Evolutionary conservation across 1,284 basidiomycete genomes (phyloP).

Genomic region (Ganoderma lingzhi): DNA sequence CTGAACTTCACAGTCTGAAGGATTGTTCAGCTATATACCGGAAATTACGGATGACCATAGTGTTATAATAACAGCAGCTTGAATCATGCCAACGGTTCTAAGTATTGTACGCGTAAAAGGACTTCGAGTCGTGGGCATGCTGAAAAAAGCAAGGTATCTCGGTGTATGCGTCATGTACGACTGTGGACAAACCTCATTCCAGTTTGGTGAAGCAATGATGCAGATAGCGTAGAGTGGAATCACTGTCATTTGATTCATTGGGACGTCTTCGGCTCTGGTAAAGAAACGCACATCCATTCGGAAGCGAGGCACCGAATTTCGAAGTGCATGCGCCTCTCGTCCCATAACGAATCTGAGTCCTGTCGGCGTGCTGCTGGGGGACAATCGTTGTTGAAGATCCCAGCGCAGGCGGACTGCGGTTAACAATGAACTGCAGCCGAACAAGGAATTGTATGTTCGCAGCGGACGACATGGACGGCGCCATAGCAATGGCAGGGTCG

Average conservation of each 20-base stretch:
- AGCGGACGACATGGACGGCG: background rate
- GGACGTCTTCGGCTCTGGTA: background rate
- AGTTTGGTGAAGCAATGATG: background rate
- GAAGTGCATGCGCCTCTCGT: background rate
- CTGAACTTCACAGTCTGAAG: background rate
- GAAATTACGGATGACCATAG: background rate
- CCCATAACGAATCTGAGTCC: background rate
- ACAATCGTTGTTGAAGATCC: conserved; percentile 2
- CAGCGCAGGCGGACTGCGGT: background rate
- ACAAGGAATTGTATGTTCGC: background rate
- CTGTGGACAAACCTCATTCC: too few relatives aligned
- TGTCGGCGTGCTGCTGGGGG: background rate
- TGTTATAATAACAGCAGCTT: too few relatives aligned
- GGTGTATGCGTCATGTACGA: too few relatives aligned
- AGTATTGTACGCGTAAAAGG: too few relatives aligned
- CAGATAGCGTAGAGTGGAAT: background rate
- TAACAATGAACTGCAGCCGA: background rate
- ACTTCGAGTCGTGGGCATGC: background rate
- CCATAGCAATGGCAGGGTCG: background rate
- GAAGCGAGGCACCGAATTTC: background rate
- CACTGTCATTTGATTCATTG: background rate
- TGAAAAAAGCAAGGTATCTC: too few relatives aligned
- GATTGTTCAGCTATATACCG: background rate
- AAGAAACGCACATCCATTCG: background rate
- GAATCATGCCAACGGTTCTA: too few relatives aligned